Conservation (phyloP, 192 early-diverging fungal genomes). For the Rhizoclosmatium sp. region DNA sequence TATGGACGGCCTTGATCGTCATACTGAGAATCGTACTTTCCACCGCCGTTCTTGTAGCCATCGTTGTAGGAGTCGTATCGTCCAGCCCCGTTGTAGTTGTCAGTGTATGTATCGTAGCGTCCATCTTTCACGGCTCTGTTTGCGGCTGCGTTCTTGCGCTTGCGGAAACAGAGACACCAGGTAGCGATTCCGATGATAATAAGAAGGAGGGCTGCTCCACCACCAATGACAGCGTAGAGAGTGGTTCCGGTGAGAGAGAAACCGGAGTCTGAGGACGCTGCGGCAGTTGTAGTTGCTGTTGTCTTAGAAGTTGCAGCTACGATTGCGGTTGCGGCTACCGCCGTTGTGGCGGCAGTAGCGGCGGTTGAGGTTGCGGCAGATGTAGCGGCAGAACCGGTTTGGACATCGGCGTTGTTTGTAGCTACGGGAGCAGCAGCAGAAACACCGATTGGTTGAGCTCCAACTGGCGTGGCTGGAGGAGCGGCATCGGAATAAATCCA, state of each 20-base stretch:
- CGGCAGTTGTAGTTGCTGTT: background rate
- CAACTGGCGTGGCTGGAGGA: background rate
- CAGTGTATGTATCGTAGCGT: background rate
- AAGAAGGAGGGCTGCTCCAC: background rate
- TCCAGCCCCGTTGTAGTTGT: background rate
- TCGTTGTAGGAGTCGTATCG: background rate
- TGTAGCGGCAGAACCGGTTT: background rate
- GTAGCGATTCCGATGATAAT: background rate
- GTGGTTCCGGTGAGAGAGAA: background rate
- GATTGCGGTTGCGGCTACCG: background rate
- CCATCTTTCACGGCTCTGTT: background rate
- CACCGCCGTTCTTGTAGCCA: background rate
- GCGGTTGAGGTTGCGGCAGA: background rate
- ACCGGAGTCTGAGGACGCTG: background rate
- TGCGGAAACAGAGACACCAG: background rate
- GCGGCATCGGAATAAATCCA: background rate
- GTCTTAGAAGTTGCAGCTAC: background rate
- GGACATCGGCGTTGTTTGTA: background rate
- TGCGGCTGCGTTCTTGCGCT: background rate
- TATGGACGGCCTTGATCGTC: background rate
- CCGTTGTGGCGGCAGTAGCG: background rate
- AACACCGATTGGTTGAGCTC: background rate
- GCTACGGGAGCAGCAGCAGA: background rate
- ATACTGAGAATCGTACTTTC: background rate
- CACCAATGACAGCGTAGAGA: background rate